Evolutionary conservation across 176 grass and related monocot genomes (phyloP).

Genomic region (barley (Hordeum vulgare)): MorexV3_pseudomolecules_assembly NC_058521.1:134002272-134002771

Average conservation of each 20-base stretch:
- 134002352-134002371: conserved; percentile 17
- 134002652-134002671: neutral
- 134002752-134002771: neutral
- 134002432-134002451: conserved; percentile 86
- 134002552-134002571: too few species aligned
- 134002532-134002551: neutral
- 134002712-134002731: neutral
- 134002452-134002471: conserved; percentile 57
- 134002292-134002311: conserved; percentile 41
- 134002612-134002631: neutral
- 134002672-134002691: neutral
- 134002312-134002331: neutral
- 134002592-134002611: neutral
- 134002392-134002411: conserved; percentile 21
- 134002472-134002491: conserved; percentile 52
- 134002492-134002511: conserved; percentile 77
- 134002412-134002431: conserved; percentile 55
- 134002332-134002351: neutral
- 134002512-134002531: conserved; percentile 16
- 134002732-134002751: neutral
- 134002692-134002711: neutral
- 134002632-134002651: neutral
- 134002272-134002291: conserved; percentile 43
- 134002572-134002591: neutral
- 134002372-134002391: conserved; percentile 5